Conservation (phyloP, 2,329 filamentous ascomycete genomes). For the Metarhizium anisopliae region DNA sequence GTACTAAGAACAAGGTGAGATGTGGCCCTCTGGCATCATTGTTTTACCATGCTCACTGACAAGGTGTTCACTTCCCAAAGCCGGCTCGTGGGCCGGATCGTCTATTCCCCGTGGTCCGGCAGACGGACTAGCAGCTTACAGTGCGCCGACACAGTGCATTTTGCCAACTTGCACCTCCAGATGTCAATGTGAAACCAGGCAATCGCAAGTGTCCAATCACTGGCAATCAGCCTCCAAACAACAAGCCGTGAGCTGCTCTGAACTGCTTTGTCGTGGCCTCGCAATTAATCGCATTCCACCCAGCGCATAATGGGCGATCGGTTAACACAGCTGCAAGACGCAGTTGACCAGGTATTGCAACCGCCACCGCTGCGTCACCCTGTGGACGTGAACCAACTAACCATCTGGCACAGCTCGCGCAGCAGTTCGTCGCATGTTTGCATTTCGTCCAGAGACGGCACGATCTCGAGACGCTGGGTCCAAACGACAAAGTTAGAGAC, state of each 20-base stretch:
- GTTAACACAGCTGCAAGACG: constrained; percentile 77
- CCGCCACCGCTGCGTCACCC: background rate
- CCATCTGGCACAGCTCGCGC: constrained; percentile 42
- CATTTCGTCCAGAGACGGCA: constrained; percentile 61
- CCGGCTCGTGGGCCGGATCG: constrained; percentile 14
- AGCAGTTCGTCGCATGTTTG: constrained; percentile 59
- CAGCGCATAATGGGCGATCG: constrained; percentile 55
- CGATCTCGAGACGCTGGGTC: constrained; percentile 50
- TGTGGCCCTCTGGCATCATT: constrained; percentile 7
- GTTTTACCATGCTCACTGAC: constrained; percentile 13
- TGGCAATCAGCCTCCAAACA: background rate
- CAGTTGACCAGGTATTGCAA: constrained; percentile 61
- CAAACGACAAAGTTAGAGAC: constrained; percentile 50
- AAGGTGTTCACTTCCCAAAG: constrained; percentile 26
- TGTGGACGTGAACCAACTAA: background rate
- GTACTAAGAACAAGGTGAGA: constrained; percentile 2
- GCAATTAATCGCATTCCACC: background rate
- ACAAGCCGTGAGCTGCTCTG: background rate
- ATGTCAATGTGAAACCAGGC: too few relatives aligned
- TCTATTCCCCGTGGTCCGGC: constrained; percentile 16
- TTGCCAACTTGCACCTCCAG: background rate
- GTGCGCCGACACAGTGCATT: constrained; percentile 1
- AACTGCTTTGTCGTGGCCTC: background rate
- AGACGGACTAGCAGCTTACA: background rate
- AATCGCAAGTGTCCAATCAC: too few relatives aligned